Percentiles rank a stretch among this genome's conserved stretches.
Evolutionary conservation across 2,329 filamentous ascomycete species (phyloP).

Genomic region (Penicillium sp.): DNA sequence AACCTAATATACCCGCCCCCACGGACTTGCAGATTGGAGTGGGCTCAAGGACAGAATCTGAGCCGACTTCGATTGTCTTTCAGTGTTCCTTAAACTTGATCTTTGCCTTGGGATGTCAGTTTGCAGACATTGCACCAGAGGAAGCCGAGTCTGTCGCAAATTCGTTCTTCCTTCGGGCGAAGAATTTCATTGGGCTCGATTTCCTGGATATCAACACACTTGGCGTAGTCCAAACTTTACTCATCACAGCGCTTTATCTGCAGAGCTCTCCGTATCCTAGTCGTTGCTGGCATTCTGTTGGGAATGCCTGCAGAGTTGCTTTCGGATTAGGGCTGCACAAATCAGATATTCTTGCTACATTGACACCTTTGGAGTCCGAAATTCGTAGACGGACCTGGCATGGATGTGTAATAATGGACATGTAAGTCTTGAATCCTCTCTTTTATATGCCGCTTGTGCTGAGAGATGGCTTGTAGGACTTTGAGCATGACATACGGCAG

Average conservation of each 20-base stretch:
- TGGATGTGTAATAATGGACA: slow-evolving; percentile 36
- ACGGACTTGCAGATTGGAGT: background rate
- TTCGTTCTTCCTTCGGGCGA: background rate
- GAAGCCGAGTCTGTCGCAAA: background rate
- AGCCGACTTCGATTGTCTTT: background rate
- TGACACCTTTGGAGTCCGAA: slow-evolving; percentile 31
- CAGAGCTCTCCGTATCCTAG: slow-evolving; percentile 41
- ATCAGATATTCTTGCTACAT: slow-evolving; percentile 16
- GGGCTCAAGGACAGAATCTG: background rate
- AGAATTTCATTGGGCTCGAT: background rate
- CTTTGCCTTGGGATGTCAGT: background rate
- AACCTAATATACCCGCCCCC: background rate
- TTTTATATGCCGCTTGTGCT: slow-evolving; percentile 13
- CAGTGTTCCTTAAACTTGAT: background rate
- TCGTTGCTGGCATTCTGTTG: slow-evolving; percentile 44
- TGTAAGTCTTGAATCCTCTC: slow-evolving; percentile 17
- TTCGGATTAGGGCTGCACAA: slow-evolving; percentile 43
- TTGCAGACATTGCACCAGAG: background rate
- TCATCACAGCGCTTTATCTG: slow-evolving; percentile 40
- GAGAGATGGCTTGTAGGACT: slow-evolving; percentile 18
- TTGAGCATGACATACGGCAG: slow-evolving; percentile 34
- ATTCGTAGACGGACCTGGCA: slow-evolving; percentile 37
- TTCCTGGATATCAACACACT: slow-evolving; percentile 30
- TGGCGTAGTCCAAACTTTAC: slow-evolving; percentile 39
- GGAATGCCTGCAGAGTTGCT: slow-evolving; percentile 40